Percentiles rank a stretch among this genome's conserved stretches.
Evolutionary conservation across 2,329 filamentous ascomycete species (phyloP).

Genomic region (Phialophora verrucosa): DNA sequence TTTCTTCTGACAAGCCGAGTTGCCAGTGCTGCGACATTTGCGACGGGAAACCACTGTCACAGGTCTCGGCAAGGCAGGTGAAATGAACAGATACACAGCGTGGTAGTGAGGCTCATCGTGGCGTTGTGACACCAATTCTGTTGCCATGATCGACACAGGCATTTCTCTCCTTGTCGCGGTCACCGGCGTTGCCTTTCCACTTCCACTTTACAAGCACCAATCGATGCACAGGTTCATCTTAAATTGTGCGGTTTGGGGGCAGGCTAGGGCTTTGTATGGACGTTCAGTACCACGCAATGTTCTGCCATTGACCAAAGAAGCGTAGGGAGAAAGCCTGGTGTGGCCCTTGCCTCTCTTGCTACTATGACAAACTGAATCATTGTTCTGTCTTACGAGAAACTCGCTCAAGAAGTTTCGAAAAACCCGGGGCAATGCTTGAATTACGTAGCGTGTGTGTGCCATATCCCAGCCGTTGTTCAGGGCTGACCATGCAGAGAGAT

Average conservation of each 20-base stretch:
- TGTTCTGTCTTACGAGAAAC: not conserved
- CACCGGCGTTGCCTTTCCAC: not conserved
- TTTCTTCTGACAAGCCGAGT: not conserved
- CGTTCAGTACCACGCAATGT: not conserved
- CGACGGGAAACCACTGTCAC: not conserved
- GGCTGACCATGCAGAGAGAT: not conserved
- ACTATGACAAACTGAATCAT: not conserved
- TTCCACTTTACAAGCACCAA: not conserved
- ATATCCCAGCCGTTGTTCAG: not conserved
- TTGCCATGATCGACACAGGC: constrained; percentile 1
- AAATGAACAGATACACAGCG: not conserved
- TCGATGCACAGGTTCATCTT: not conserved
- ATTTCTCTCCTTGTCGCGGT: not conserved
- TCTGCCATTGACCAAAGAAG: not conserved
- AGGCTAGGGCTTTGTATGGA: not conserved
- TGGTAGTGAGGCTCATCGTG: not conserved
- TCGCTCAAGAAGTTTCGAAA: not conserved
- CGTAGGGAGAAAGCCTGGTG: too few species aligned
- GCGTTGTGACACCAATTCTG: not conserved
- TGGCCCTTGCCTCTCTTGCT: too few species aligned
- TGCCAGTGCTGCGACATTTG: not conserved
- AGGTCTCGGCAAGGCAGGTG: not conserved
- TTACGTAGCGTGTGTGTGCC: not conserved
- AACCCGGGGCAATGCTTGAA: not conserved
- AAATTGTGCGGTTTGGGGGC: not conserved